Conservation (phyloP, 768 basidiomycete genomes). For the Podaxis carcinomalis region DNA sequence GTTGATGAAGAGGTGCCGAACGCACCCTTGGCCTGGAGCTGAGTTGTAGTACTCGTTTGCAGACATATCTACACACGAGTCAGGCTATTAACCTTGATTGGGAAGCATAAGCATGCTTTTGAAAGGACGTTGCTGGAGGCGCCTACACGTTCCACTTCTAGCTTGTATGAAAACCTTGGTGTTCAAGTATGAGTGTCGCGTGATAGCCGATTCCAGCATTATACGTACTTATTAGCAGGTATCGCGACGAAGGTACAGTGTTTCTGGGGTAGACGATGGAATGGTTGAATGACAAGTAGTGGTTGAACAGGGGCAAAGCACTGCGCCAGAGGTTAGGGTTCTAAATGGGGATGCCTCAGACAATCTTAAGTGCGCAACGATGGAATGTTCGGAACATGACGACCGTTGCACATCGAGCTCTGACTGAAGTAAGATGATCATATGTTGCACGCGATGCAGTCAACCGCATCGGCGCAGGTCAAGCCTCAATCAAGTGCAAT, state of each 20-base stretch:
- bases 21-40: slow-evolving; percentile 1
- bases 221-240: neutral
- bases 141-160: neutral
- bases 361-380: neutral
- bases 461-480: no score
- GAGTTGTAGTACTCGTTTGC: slow-evolving; percentile 5
- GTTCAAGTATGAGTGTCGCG: neutral
- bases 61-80: neutral
- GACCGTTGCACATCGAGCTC: no score
- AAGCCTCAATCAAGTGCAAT: neutral
- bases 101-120: neutral
- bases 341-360: neutral
- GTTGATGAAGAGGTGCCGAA: neutral
- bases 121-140: neutral
- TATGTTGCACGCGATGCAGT: no score
- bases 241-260: neutral
- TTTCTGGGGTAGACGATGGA: neutral
- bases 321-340: slow-evolving; percentile 2
- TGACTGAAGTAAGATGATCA: no score
- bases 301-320: neutral
- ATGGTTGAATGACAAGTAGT: neutral
- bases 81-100: neutral
- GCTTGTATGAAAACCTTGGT: neutral
- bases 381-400: neutral
- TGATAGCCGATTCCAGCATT: neutral